These are phyloP conservation scores for Ophiocordyceps camponoti-saundersi DNA, from an alignment of 2,329 filamentous ascomycete species.

Conservation along the genomic window DNA sequence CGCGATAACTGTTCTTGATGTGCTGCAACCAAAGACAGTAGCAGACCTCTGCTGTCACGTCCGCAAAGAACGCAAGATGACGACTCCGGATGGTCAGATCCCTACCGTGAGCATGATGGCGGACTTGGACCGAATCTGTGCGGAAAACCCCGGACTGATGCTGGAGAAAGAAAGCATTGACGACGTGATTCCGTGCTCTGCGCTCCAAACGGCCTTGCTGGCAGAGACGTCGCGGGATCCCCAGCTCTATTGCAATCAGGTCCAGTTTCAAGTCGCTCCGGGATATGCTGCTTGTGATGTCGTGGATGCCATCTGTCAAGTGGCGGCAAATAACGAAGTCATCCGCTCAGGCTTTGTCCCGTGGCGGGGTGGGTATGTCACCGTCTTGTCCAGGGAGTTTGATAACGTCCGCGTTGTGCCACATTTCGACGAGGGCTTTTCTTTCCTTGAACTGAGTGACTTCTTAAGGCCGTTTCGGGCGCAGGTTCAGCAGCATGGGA, in stretches of 20 bases:
- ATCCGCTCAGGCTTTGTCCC: slow-evolving; percentile 57
- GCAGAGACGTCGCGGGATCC: slow-evolving; percentile 47
- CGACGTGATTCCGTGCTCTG: slow-evolving; percentile 45
- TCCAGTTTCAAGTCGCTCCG: slow-evolving; percentile 42
- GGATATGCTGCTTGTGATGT: slow-evolving; percentile 21
- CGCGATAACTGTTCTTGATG: slow-evolving; percentile 35
- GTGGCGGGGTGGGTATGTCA: slow-evolving; percentile 19
- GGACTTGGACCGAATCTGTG: slow-evolving; percentile 5
- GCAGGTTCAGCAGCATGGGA: slow-evolving; percentile 25
- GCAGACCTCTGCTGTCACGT: slow-evolving; percentile 9
- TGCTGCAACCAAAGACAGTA: slow-evolving; percentile 39
- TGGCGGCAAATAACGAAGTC: slow-evolving; percentile 43
- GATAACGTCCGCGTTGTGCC: slow-evolving; percentile 24
- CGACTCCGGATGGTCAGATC: background rate
- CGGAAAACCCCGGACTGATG: slow-evolving; percentile 4
- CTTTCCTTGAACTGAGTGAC: slow-evolving; percentile 17
- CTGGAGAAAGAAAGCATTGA: slow-evolving; percentile 13
- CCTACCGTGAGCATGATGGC: slow-evolving; percentile 6
- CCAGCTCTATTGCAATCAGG: slow-evolving; percentile 60
- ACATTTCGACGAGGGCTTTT: slow-evolving; percentile 19
- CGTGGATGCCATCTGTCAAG: slow-evolving; percentile 25
- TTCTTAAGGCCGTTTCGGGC: slow-evolving; percentile 42
- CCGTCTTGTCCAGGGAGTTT: slow-evolving; percentile 42
- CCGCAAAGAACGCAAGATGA: background rate
- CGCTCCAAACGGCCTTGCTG: slow-evolving; percentile 67